Base-by-base conservation (phyloP, 1,139 yeast species). In the Kodamaea plutei region DNA sequence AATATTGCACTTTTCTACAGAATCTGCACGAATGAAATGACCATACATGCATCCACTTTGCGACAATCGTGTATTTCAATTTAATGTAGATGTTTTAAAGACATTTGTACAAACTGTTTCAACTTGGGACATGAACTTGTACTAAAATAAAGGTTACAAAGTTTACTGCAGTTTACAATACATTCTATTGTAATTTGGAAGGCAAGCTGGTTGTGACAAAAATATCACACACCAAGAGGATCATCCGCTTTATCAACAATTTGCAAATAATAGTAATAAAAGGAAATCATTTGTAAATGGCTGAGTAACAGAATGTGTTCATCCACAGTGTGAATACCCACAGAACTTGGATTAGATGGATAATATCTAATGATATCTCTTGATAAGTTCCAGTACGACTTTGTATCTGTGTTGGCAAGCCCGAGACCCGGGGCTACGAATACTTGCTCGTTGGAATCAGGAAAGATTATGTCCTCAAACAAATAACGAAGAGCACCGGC, bases 401-500 rank as follows among this genome's bases (percentile, higher is more conserved):
- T 61, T 15, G 72, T 65, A 40, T 65, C 72, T 5, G 72, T 65
- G 36, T 64, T 64, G 4, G 68, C 71, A n/a, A 58, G 52, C 10
- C 54, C 47, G 19, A 62, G 40, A 28, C 39, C 51, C 2, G 71
- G 71, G 4, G 69, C 53, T 15, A 63, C 51, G 4, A 62, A 45
- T 2, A 29, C 25, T 2, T 50, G 38, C 2, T 53, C 56, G 22
- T 51, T 46, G 6, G 40, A 34, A 1, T 50, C 55, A 2, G 66
- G 64, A 35, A 47, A 52, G 8, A 63, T 44, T 32, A 68, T 50
- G 18, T 76, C 71, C 43, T 74, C 80, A 45, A 64, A 79, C 26
- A 78, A 59, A 43, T 74, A 71, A 25, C 77, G 63, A 33, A 78
- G 66, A 2, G 81, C 61, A 3, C 84, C 83, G 1, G 75, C 72